These are phyloP conservation scores for Ophiorrhiza pumila DNA, from an alignment of 257 asterid species.

Conservation along the genomic window DNA sequence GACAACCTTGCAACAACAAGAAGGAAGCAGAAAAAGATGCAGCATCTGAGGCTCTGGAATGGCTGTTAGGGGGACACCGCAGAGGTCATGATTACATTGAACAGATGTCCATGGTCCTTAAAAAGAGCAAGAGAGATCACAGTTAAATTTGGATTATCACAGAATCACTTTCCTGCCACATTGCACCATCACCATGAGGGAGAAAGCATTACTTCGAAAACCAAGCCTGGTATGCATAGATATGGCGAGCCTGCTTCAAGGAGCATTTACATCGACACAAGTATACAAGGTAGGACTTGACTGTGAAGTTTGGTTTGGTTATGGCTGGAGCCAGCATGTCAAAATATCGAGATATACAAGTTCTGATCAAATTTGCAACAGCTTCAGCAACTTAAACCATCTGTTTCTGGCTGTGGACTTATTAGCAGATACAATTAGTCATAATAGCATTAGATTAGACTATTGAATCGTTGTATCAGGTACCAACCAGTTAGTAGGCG, in stretches of 20 bases:
- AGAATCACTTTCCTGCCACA: background rate
- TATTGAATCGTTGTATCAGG: background rate
- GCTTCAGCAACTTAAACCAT: background rate
- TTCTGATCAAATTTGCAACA: background rate
- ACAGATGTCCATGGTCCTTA: slow-evolving; percentile 61
- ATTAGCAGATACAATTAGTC: background rate
- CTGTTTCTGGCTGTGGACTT: background rate
- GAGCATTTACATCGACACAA: background rate
- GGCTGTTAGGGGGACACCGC: slow-evolving; percentile 61
- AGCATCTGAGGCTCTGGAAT: slow-evolving; percentile 86
- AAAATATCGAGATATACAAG: background rate
- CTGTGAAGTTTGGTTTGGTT: background rate
- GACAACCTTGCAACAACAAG: slow-evolving; percentile 78
- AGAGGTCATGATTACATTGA: slow-evolving; percentile 46
- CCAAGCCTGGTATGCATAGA: background rate
- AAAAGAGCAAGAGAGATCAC: slow-evolving; percentile 79
- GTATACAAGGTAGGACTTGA: background rate
- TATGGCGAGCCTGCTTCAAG: background rate
- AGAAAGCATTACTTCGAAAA: slow-evolving; percentile 1
- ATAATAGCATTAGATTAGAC: background rate
- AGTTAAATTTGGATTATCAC: slow-evolving; percentile 22
- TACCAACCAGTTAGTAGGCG: background rate
- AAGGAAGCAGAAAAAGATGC: slow-evolving; percentile 94
- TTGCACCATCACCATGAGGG: slow-evolving; percentile 8
- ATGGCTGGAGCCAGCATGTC: background rate